Base-by-base conservation (phyloP, 768 basidiomycete genomes). In the Suillus alpinus region DNA sequence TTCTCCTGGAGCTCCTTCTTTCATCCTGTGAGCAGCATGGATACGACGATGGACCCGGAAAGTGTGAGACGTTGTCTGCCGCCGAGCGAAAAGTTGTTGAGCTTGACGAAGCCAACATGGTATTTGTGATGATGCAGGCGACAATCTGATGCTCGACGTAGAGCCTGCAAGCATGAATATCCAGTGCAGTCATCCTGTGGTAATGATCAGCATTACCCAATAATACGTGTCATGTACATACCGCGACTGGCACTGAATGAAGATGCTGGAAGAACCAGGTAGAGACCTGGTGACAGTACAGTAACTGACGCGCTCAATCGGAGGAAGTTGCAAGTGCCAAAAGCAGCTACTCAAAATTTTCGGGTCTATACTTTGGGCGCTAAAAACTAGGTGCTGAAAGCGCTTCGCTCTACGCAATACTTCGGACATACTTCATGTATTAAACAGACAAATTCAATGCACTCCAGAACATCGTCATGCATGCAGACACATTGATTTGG, bases 91-190 rank as follows among this genome's bases (percentile, higher is more conserved):
- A 56, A 59, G 57, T 37, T 31, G 59, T 36, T 59, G 59, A 51
- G 60, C 62, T 44, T 59, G 67, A 60, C 55, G 62, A 58, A 65
- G 63, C 49, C 68, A 70, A 72, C 75, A 78, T 74, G 68, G 66
- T 56, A 66, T 66, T 56, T 68, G 65, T n/a, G 65, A 62, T 49
- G 69, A 65, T 68, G 69, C 67, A 66, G 69, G 71, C 71, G 75
- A 73, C 64, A 77, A 73, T 78, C 73, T 78, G 80, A 84, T 81
- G 83, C 85, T 86, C 83, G 81, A 82, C 80, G 83, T 86, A 83
- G 87, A 88, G 85, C 84, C 88, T 86, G 85, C 85, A 77, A 90
- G 83, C 90, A 92, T 92, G 83, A 86, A 89, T 86, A 63, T 68
- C 64, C 77, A 68, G 66, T 80, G 78, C 84, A 87, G 81, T 87